Percentiles rank a stretch among this genome's conserved stretches.
Evolutionary conservation across 2,329 filamentous ascomycete genomes (phyloP).

Genomic region (Chaetomium globosum): DNA sequence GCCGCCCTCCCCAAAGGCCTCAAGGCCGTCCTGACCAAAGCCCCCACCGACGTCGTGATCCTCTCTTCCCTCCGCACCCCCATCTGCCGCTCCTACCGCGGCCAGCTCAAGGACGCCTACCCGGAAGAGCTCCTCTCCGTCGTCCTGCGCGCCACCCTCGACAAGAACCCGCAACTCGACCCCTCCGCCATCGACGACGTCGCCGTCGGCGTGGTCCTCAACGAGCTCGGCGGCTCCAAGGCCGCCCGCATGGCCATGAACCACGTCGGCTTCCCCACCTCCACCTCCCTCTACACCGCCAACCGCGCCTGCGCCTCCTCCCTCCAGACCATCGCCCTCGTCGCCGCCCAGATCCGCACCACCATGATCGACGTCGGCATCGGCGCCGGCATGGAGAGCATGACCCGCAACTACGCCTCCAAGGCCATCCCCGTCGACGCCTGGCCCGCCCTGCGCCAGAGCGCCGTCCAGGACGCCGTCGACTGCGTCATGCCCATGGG

Average conservation of each 20-base stretch:
- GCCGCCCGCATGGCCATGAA: conserved; percentile 88
- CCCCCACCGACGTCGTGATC: conserved; percentile 81
- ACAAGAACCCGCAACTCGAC: conserved; percentile 71
- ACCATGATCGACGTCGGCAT: conserved; percentile 75
- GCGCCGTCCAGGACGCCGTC: conserved; percentile 65
- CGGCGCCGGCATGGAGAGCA: conserved; percentile 91
- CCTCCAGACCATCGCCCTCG: conserved; percentile 72
- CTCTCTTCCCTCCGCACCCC: conserved; percentile 89
- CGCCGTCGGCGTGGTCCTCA: conserved; percentile 83
- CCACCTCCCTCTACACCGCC: conserved; percentile 78
- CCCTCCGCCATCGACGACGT: conserved; percentile 75
- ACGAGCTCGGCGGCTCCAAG: conserved; percentile 87
- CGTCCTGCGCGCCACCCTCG: conserved; percentile 68
- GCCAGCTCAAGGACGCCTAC: conserved; percentile 82
- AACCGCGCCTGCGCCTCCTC: conserved; percentile 85
- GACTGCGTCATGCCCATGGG: conserved; percentile 97
- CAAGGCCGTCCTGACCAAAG: conserved; percentile 74
- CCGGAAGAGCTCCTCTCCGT: conserved; percentile 82
- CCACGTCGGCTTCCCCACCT: conserved; percentile 74
- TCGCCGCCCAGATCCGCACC: conserved; percentile 74
- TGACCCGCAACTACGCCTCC: conserved; percentile 87
- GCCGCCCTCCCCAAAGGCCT: conserved; percentile 62
- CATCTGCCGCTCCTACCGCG: conserved; percentile 80
- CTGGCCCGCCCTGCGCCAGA: conserved; percentile 73
- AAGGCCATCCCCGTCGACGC: conserved; percentile 81